Evolutionary conservation across 2,329 filamentous ascomycete genomes (phyloP).

Genomic region (Tolypocladium cylindrosporum): DNA sequence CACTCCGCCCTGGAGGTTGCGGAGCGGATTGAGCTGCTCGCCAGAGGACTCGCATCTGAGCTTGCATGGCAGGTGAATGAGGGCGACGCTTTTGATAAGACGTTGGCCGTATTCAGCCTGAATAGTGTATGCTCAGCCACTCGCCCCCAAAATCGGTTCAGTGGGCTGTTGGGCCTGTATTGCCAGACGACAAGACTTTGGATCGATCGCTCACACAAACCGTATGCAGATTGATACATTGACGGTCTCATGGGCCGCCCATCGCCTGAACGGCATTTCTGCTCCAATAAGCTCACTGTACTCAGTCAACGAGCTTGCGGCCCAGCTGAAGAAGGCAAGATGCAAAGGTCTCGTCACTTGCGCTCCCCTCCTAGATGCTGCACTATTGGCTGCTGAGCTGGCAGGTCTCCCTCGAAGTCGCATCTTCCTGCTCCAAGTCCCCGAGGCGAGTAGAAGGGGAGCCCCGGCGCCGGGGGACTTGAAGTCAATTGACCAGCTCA

Average conservation of each 20-base stretch:
- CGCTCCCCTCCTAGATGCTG: neutral
- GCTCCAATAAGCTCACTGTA: neutral
- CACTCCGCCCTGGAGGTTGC: neutral
- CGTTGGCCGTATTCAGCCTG: neutral
- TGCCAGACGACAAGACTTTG: neutral
- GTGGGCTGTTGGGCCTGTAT: neutral
- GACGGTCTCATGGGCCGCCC: neutral
- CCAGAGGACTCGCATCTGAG: neutral
- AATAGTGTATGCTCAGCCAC: neutral
- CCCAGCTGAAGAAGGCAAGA: neutral
- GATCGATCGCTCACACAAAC: neutral
- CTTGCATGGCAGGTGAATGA: neutral
- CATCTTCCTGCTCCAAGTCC: neutral
- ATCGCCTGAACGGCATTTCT: neutral
- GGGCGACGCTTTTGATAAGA: neutral
- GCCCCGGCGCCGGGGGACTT: neutral
- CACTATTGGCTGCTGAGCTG: neutral
- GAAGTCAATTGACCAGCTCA: neutral
- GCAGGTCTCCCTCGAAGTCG: neutral
- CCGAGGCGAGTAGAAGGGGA: neutral
- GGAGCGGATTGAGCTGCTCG: neutral
- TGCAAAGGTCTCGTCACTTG: neutral
- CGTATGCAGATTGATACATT: neutral
- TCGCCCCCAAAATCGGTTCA: neutral
- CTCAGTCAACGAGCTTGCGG: neutral